Percentiles rank a stretch among this genome's conserved stretches.
Evolutionary conservation across 352 stramenopile genomes (phyloP).

Genomic region (Globisporangium acanthophoron): DNA sequence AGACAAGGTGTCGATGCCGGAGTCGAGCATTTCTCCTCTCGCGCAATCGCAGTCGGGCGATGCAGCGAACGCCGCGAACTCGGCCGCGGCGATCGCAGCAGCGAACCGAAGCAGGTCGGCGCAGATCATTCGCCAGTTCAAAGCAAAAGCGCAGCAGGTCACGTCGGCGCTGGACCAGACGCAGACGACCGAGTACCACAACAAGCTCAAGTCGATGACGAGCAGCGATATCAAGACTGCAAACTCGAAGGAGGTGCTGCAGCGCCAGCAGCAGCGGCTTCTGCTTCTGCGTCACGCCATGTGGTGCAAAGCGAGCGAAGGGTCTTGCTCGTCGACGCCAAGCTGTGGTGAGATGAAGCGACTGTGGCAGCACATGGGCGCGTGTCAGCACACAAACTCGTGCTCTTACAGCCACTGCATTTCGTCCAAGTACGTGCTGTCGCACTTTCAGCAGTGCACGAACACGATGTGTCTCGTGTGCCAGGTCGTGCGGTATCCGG

Average conservation of each 20-base stretch:
- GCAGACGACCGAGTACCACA: conserved; percentile 78
- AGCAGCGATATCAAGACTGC: conserved; percentile 63
- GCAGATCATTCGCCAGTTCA: conserved; percentile 82
- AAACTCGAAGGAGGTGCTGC: conserved; percentile 92
- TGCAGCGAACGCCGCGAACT: conserved; percentile 10
- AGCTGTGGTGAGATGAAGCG: conserved; percentile 98
- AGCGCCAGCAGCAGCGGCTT: conserved; percentile 97
- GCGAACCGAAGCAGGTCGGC: conserved; percentile 63
- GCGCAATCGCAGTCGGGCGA: conserved; percentile 5
- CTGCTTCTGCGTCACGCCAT: conserved; percentile 96
- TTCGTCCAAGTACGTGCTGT: conserved; percentile 98
- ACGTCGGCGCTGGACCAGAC: conserved; percentile 78
- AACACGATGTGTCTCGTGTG: conserved; percentile 97
- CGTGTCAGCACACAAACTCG: conserved; percentile 95
- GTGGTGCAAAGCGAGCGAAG: conserved; percentile 95
- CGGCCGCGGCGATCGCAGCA: conserved; percentile 18
- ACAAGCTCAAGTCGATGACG: conserved; percentile 80
- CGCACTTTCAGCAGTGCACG: conserved; percentile 98
- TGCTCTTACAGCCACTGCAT: conserved; percentile 98
- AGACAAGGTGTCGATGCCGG: conserved; percentile 31
- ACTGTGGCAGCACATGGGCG: conserved; percentile 98
- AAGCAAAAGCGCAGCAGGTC: conserved; percentile 67
- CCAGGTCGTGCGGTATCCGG: conserved; percentile 95
- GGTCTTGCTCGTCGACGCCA: conserved; percentile 91
- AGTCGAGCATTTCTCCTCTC: conserved; percentile 29